Conservation (phyloP, 257 asterid genomes). For the Sherardia arvensis region DNA sequence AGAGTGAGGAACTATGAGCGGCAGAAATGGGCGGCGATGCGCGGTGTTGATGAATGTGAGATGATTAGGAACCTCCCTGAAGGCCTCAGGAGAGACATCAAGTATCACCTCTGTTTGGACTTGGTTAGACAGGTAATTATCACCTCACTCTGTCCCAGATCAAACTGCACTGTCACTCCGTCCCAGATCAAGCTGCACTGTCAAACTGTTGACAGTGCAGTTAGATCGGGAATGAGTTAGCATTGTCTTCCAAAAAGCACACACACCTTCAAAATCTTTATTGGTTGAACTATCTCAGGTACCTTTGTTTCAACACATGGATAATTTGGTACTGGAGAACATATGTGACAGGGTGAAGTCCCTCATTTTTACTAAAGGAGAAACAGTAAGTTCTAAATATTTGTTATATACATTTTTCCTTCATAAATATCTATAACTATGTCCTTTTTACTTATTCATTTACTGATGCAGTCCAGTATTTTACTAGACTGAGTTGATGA, state of each 20-base stretch:
- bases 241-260: too few relatives aligned
- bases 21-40: conserved; percentile 95
- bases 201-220: too few relatives aligned
- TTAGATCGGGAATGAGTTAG: too few relatives aligned
- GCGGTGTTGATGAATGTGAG: conserved; percentile 89
- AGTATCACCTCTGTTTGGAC: conserved; percentile 87
- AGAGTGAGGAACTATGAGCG: conserved; percentile 83
- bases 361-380: conserved; percentile 85
- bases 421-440: too few relatives aligned
- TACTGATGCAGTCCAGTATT: too few relatives aligned
- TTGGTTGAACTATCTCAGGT: conserved; percentile 35
- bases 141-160: too few relatives aligned
- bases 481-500: too few relatives aligned
- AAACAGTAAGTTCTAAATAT: conserved; percentile 48
- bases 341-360: conserved; percentile 94
- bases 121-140: conserved; percentile 67
- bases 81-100: conserved; percentile 84
- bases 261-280: background rate
- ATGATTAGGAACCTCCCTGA: conserved; percentile 87
- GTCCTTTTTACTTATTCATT: too few relatives aligned
- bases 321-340: conserved; percentile 78
- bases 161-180: background rate
- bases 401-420: too few relatives aligned
- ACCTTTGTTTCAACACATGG: conserved; percentile 96
- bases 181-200: background rate